Conservation (phyloP, 2,329 filamentous ascomycete species). For the Cladosporium sp. region DNA sequence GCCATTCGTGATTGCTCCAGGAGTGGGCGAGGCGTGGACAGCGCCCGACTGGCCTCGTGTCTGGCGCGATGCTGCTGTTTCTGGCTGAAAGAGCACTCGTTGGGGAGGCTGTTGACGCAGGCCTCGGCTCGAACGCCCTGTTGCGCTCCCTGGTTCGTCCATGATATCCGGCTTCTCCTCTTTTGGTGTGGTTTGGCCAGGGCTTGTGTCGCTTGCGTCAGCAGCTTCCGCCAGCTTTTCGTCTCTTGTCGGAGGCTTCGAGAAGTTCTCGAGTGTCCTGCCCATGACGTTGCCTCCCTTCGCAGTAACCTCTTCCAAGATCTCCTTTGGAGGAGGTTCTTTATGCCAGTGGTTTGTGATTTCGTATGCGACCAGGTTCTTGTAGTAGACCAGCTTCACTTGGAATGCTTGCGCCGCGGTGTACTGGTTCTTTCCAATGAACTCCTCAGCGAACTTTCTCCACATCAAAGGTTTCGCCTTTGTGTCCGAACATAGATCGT, state of each 20-base stretch:
- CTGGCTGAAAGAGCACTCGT: constrained; percentile 80
- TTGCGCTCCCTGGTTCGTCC: constrained; percentile 49
- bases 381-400: constrained; percentile 86
- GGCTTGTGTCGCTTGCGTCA: constrained; percentile 54
- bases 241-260: constrained; percentile 49
- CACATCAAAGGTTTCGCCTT: constrained; percentile 81
- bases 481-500: constrained; percentile 70
- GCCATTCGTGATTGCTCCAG: constrained; percentile 53
- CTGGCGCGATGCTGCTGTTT: constrained; percentile 63
- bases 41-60: constrained; percentile 52
- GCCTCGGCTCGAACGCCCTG: constrained; percentile 36
- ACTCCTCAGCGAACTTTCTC: constrained; percentile 74
- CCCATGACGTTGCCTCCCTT: constrained; percentile 79
- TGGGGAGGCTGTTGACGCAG: constrained; percentile 78
- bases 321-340: constrained; percentile 83
- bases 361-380: constrained; percentile 80
- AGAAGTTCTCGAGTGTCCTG: constrained; percentile 76
- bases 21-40: constrained; percentile 43
- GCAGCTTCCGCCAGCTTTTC: constrained; percentile 41
- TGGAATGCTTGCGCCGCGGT: constrained; percentile 82
- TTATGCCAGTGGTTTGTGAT: constrained; percentile 75
- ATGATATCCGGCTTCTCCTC: constrained; percentile 52
- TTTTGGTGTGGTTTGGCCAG: constrained; percentile 52
- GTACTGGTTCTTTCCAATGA: constrained; percentile 72
- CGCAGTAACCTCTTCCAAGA: constrained; percentile 76